phyloP scores from a whole-genome alignment of 2,329 filamentous ascomycete species.

The Dactylellina sp. region DNA sequence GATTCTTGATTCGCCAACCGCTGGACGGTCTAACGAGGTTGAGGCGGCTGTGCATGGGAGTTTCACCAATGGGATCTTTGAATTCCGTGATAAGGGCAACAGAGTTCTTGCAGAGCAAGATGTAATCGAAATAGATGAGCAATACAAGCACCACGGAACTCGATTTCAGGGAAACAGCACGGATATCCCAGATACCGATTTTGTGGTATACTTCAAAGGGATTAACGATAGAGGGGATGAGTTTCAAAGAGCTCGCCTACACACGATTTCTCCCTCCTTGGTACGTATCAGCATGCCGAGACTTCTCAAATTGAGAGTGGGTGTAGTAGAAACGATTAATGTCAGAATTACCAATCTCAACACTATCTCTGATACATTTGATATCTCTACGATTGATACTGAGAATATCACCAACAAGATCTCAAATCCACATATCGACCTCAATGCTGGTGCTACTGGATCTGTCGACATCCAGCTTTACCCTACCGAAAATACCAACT shows the following conservation, averaged over 20 bases:
- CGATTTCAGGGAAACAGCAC: slow-evolving; percentile 38
- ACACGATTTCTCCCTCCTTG: slow-evolving; percentile 25
- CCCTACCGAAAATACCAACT: background rate
- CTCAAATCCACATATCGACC: slow-evolving; percentile 1
- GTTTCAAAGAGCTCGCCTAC: slow-evolving; percentile 29
- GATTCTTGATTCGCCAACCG: slow-evolving; percentile 29
- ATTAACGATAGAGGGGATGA: slow-evolving; percentile 17
- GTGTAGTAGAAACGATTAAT: slow-evolving; percentile 8
- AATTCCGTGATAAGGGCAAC: slow-evolving; percentile 36
- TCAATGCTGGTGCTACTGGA: slow-evolving; percentile 26
- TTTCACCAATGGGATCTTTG: slow-evolving; percentile 18
- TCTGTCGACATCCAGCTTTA: slow-evolving; percentile 14
- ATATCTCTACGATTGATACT: slow-evolving; percentile 37
- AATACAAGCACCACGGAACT: slow-evolving; percentile 1
- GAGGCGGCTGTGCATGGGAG: slow-evolving; percentile 28
- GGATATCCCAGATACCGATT: slow-evolving; percentile 17
- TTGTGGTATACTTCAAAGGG: slow-evolving; percentile 47
- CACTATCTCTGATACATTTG: slow-evolving; percentile 27
- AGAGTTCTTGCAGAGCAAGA: slow-evolving; percentile 20
- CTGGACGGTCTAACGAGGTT: slow-evolving; percentile 5
- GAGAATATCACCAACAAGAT: slow-evolving; percentile 16
- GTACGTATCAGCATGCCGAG: slow-evolving; percentile 24
- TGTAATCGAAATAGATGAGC: background rate
- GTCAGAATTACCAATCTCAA: slow-evolving; percentile 17
- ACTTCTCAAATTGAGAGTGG: slow-evolving; percentile 11